A percentile compares a stretch with the other conserved stretches of the same genome.
These are phyloP conservation scores for Withania somnifera DNA, from an alignment of 305 asterid species.

Conservation along the genomic window DNA sequence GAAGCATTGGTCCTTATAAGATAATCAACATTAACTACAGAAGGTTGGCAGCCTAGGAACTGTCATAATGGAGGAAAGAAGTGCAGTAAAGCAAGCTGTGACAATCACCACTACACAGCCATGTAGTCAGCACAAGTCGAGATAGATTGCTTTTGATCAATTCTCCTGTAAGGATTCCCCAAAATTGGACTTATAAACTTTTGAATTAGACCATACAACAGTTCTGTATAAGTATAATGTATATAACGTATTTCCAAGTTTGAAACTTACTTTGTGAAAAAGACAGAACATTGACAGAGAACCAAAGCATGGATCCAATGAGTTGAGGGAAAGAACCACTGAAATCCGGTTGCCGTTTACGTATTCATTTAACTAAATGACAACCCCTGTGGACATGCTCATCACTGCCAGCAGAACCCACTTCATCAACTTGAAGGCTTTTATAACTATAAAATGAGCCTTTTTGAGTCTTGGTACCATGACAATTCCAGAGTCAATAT, in stretches of 20 bases:
- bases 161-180: slow-evolving; percentile 33
- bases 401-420: slow-evolving; percentile 34
- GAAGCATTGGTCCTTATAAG: slow-evolving; percentile 30
- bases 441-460: slow-evolving; percentile 23
- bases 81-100: slow-evolving; percentile 51
- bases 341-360: slow-evolving; percentile 31
- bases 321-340: slow-evolving; percentile 16
- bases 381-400: slow-evolving; percentile 27
- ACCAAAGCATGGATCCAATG: slow-evolving; percentile 46
- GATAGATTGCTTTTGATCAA: slow-evolving; percentile 33
- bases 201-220: not conserved
- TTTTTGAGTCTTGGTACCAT: slow-evolving; percentile 40
- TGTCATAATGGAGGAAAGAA: slow-evolving; percentile 51
- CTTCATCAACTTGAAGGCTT: slow-evolving; percentile 37
- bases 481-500: slow-evolving; percentile 49
- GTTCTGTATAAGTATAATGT: not conserved
- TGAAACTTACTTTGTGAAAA: slow-evolving; percentile 40
- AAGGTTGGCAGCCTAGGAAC: slow-evolving; percentile 47
- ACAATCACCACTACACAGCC: slow-evolving; percentile 45
- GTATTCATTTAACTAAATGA: slow-evolving; percentile 47
- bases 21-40: slow-evolving; percentile 23
- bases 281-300: slow-evolving; percentile 47
- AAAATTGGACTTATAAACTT: not conserved
- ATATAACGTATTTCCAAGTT: not conserved
- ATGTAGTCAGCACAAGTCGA: slow-evolving; percentile 36